Evolutionary conservation across 495 filamentous ascomycete species (phyloP), one percentile per base, ranked within the genome.

Genomic region (Jackrogersella multiformis): DNA sequence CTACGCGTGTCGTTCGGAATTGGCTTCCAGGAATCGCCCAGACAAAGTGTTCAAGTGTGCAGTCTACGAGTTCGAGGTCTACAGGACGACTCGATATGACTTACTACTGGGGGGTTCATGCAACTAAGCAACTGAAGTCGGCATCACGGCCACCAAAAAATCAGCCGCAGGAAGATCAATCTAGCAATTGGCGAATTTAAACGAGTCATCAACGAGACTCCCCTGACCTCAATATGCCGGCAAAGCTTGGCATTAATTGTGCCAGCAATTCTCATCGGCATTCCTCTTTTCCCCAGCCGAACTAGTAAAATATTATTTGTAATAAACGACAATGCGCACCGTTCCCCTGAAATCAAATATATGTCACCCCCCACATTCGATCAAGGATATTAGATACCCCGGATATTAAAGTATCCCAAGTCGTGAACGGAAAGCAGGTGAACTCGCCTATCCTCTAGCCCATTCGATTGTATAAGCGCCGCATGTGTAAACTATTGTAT

Each of bases 121-220:
- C 24, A 56, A 28, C 55, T 49, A 5, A 46, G 39, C 42, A 60
- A 45, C 32, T 44, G 55, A 60, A 49, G 60, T 64, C 66, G 66
- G 66, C 60, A 64, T 60, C 34, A 9, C 34, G 55, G 49, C 6
- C 55, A 44, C 61, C 46, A 10, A 38, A 49, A 49, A 54, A 46
- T 68, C 60, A 69, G 66, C 66, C 66, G 54, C 66, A 69, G 49
- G 28, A 54, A 5, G 42, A 61, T 69, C 39, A 69, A 69, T 69
- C 23, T 69, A 64, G 34, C 49, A 20, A 49, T 64, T 48, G 59
- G 66, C 60, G 55, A 69, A 69, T 59, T 20, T 45, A 56, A 35
- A 52, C 60, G 16, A 64, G 55, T 55, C 18, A 21, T 59, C 45
- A 49, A 51, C 26, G 46, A 64, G 60, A 52, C 21, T 15, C 24